Conservation (phyloP, 768 basidiomycete species). For the Boletellus emodensis region DNA sequence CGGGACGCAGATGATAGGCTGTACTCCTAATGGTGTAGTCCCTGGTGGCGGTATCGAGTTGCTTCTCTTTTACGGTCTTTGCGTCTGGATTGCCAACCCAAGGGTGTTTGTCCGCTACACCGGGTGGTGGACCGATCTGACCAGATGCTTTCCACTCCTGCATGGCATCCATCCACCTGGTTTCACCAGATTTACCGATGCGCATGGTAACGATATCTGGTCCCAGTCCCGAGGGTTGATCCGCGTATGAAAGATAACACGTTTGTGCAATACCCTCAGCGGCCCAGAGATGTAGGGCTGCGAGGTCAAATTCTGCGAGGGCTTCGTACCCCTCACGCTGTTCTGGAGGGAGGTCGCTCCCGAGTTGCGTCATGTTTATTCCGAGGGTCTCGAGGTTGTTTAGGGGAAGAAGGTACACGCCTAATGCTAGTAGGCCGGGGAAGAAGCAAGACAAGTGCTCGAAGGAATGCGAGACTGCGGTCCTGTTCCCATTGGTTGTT, state of each 20-base stretch:
- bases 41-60: conserved; percentile 29
- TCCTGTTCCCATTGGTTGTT: conserved; percentile 23
- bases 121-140: conserved; percentile 47
- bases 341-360: conserved; percentile 18
- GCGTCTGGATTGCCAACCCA: conserved; percentile 26
- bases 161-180: conserved; percentile 33
- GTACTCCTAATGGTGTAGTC: conserved; percentile 51
- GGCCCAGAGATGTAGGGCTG: conserved; percentile 68
- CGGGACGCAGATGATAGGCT: conserved; percentile 62
- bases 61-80: conserved; percentile 14
- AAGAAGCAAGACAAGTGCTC: conserved; percentile 80
- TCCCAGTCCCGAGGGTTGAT: conserved; percentile 63
- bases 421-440: conserved; percentile 70
- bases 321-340: conserved; percentile 32
- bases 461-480: conserved; percentile 45
- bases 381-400: conserved; percentile 47
- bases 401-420: conserved; percentile 58
- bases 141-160: conserved; percentile 47
- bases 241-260: conserved; percentile 69
- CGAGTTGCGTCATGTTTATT: conserved; percentile 42
- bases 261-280: conserved; percentile 71
- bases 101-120: conserved; percentile 39
- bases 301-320: conserved; percentile 48
- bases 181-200: conserved; percentile 20
- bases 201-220: conserved; percentile 52